Base-by-base conservation (phyloP, 441 rosid genomes). In the Melastoma candidum region DNA sequence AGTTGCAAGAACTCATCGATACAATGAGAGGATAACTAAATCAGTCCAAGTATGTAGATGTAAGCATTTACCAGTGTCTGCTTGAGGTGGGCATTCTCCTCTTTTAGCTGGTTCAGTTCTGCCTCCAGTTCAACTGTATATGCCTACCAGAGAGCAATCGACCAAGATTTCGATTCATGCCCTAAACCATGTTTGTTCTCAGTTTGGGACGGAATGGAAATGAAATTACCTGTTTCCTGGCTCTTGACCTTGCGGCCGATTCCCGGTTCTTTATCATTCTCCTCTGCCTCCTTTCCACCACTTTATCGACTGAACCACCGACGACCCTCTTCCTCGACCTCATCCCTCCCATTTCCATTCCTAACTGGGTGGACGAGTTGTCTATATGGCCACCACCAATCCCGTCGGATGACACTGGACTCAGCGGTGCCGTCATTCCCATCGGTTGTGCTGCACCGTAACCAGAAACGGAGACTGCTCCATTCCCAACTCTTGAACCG, bases 231-330 rank as follows among this genome's bases (percentile, higher is more conserved):
- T 74, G 79, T 54, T 81, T 84, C 62, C 88, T 64, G 56, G 93
- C 93, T 71, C 93, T 75, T 43, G 93, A 81, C 64, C 93, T 72
- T 1, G 93, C 93, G 8, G 93, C 93, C 13, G 93, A 84, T 61
- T 84, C 93, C 1, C 87, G 68, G 46, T 84, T 84, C 74, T 84
- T 84, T 24, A 83, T 80, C 90, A 83, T 81, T 75, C 87, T 75
- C 49, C 92, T 61, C 56, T 84, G 92, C 57, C 88, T 77, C 63
- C 93, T 76, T 54, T 84, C 93, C 5, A 81, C 85, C 12, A 79
- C 88, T 55, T 76, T 84, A 65, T 84, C 85, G 11, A 77, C 76
- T 0, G 87, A 82, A 22, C 85, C 85, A 17, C 22, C 74, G 12
- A 69, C 68, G 67, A 83, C 75, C 58, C 74, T 84, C 67, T 77